Percentiles rank a stretch among this genome's conserved stretches.
Conservation (phyloP, 2,329 filamentous ascomycete genomes). For the Madurella mycetomatis region DNA sequence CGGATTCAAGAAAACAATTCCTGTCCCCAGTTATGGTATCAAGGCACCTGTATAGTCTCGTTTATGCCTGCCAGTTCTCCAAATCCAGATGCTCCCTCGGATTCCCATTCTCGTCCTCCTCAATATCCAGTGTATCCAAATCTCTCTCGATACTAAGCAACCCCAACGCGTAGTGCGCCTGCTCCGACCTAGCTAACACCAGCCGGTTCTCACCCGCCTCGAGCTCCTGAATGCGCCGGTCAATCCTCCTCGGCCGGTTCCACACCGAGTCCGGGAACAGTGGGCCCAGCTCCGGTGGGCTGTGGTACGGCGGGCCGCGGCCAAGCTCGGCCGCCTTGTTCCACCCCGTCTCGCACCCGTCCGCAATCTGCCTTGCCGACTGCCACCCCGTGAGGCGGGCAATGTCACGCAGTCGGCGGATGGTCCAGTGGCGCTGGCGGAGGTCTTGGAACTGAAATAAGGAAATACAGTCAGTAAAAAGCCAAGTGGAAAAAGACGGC, state of each 20-base stretch:
- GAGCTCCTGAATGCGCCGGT: conserved; percentile 47
- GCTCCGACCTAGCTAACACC: conserved; percentile 57
- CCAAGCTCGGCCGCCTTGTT: conserved; percentile 67
- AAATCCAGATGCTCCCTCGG: not conserved
- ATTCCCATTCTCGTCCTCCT: conserved; percentile 23
- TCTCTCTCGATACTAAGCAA: conserved; percentile 75
- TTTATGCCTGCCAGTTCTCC: not conserved
- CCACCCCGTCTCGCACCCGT: conserved; percentile 83
- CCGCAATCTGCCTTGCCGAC: conserved; percentile 73
- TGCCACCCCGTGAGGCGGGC: conserved; percentile 82
- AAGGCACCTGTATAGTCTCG: not conserved
- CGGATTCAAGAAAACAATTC: no score
- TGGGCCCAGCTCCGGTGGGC: conserved; percentile 38
- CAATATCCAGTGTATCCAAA: conserved; percentile 58
- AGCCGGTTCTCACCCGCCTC: conserved; percentile 43
- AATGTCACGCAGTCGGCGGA: conserved; percentile 70
- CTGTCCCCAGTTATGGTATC: no score
- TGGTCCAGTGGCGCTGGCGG: conserved; percentile 70
- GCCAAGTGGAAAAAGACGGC: not conserved
- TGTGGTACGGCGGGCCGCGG: conserved; percentile 68
- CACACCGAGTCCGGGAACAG: conserved; percentile 41
- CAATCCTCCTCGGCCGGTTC: conserved; percentile 48
- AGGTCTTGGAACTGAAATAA: conserved; percentile 61
- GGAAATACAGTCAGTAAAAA: not conserved
- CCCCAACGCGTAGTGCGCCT: conserved; percentile 72